Percentiles rank a stretch among this genome's conserved stretches.
phyloP scores from a whole-genome alignment of 257 asterid genomes.

The Coffea canephora region DNA sequence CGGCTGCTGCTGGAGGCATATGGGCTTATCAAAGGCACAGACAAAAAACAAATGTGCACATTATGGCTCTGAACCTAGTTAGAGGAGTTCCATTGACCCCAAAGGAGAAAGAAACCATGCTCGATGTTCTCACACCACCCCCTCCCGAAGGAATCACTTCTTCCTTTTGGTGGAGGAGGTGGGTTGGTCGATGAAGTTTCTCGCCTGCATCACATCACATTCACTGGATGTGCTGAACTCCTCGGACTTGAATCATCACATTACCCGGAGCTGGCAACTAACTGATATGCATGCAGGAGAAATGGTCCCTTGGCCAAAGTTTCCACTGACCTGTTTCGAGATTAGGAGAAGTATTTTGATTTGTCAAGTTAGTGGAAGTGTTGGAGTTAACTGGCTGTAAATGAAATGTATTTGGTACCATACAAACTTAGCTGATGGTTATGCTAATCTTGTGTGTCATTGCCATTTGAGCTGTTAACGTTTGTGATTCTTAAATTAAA shows the following conservation, averaged over 20 bases:
- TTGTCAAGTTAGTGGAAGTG: neutral
- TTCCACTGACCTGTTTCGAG: too few relatives aligned
- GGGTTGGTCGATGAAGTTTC: slow-evolving; percentile 34
- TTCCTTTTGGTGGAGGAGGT: slow-evolving; percentile 61
- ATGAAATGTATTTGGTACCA: neutral
- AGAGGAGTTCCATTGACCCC: slow-evolving; percentile 85
- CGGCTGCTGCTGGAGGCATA: slow-evolving; percentile 75
- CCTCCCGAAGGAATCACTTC: slow-evolving; percentile 38
- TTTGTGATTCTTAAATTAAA: neutral
- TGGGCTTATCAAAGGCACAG: slow-evolving; percentile 81
- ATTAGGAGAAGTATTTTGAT: neutral
- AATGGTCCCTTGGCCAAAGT: neutral
- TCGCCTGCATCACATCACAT: neutral
- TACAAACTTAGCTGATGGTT: neutral
- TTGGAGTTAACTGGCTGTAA: neutral
- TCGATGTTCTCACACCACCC: slow-evolving; percentile 86
- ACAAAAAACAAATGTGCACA: slow-evolving; percentile 70
- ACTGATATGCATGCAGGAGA: neutral
- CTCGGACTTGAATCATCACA: neutral
- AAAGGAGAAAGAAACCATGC: slow-evolving; percentile 78
- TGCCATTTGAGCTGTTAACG: neutral
- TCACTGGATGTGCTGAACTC: neutral
- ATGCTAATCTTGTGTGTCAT: neutral
- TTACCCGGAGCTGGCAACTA: neutral
- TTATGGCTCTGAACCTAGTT: slow-evolving; percentile 83